phyloP scores from a whole-genome alignment of 495 filamentous ascomycete genomes.

The Pyrenopolyporus hunteri region DNA sequence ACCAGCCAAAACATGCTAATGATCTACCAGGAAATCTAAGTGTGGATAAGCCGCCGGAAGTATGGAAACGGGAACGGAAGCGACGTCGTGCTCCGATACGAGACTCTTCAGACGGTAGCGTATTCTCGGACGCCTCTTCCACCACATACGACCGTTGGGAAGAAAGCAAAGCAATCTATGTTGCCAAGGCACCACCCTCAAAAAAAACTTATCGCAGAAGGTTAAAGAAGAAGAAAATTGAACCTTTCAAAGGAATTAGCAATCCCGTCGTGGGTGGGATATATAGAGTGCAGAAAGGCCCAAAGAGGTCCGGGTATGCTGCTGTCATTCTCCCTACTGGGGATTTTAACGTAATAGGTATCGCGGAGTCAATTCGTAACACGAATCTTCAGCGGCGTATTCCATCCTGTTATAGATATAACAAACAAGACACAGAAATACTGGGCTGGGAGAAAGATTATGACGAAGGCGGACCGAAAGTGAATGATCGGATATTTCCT shows the following conservation, averaged over 20 bases:
- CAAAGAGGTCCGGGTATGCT: neutral
- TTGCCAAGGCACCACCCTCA: neutral
- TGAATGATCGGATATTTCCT: neutral
- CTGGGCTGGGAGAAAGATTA: neutral
- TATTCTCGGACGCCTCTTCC: neutral
- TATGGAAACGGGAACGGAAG: neutral
- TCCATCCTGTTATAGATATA: conserved; percentile 4
- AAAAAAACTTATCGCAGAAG: neutral
- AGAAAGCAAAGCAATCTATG: neutral
- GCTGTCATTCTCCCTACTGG: conserved; percentile 2
- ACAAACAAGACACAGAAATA: neutral
- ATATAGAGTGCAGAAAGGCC: neutral
- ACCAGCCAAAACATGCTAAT: neutral
- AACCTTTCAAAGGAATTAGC: neutral
- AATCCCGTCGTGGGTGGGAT: conserved; percentile 6
- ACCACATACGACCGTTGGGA: neutral
- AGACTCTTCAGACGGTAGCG: neutral
- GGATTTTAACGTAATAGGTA: conserved; percentile 4
- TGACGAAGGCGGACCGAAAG: neutral
- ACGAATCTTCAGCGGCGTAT: neutral
- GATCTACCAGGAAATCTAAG: neutral
- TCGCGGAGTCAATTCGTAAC: conserved; percentile 1
- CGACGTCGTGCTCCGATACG: neutral
- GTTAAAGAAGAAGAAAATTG: neutral
- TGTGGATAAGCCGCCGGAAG: neutral